phyloP scores from a whole-genome alignment of 192 early-diverging fungal genomes.

The Gamsiella multidivaricata region DNA sequence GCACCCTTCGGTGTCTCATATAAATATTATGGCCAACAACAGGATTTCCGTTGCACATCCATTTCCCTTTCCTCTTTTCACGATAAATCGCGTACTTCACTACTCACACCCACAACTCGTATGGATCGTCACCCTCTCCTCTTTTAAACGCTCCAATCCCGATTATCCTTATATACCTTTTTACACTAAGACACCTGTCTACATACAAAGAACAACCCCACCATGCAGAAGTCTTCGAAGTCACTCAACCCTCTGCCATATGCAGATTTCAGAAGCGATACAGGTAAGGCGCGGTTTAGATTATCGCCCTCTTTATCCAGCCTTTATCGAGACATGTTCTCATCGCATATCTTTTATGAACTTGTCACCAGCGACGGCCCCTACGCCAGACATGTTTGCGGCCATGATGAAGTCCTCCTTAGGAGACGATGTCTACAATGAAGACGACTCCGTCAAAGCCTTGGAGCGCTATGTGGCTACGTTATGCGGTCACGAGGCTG shows the following conservation, averaged over 20 bases:
- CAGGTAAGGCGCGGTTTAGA: conserved; percentile 23
- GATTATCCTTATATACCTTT: too few relatives aligned
- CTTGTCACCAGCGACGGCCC: conserved; percentile 52
- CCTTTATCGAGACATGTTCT: background rate
- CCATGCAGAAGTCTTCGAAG: conserved; percentile 2
- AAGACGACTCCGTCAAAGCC: conserved; percentile 77
- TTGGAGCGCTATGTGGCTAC: conserved; percentile 76
- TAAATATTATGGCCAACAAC: too few relatives aligned
- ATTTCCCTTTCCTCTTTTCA: too few relatives aligned
- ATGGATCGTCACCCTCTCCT: too few relatives aligned
- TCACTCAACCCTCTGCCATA: conserved; percentile 28
- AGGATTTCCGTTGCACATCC: too few relatives aligned
- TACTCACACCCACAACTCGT: too few relatives aligned
- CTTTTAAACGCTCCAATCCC: too few relatives aligned
- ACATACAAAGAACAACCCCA: background rate
- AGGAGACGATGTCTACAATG: conserved; percentile 71
- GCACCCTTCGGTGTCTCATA: too few relatives aligned
- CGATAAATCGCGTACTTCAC: too few relatives aligned
- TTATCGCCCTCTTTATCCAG: background rate
- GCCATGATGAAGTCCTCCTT: conserved; percentile 64
- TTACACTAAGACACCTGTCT: too few relatives aligned
- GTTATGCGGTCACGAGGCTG: conserved; percentile 80
- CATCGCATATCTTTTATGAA: background rate
- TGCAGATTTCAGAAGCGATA: conserved; percentile 63
- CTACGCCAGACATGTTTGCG: conserved; percentile 69